phyloP scores from a whole-genome alignment of 805 yeast genomes.

The Saturnispora hagleri region DNA sequence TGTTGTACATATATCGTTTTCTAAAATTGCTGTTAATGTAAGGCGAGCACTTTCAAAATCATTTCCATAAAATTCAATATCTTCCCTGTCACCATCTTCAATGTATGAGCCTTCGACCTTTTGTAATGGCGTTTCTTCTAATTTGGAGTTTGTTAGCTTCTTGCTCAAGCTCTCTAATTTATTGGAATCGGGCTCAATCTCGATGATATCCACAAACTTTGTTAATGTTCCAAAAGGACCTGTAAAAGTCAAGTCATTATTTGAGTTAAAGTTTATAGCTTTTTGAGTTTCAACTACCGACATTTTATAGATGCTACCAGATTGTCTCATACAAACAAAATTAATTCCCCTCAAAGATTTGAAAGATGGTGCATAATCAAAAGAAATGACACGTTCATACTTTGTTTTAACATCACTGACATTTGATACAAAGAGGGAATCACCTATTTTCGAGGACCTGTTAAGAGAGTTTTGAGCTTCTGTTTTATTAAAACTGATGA shows the following conservation, averaged over 20 bases:
- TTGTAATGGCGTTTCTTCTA: neutral
- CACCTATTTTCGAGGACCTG: slow-evolving; percentile 27
- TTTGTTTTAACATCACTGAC: slow-evolving; percentile 71
- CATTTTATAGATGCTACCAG: slow-evolving; percentile 81
- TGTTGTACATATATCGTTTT: slow-evolving; percentile 63
- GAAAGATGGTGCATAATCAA: slow-evolving; percentile 64
- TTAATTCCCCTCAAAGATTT: slow-evolving; percentile 45
- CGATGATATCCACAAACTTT: slow-evolving; percentile 29
- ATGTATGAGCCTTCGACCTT: neutral
- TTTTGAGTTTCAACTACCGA: slow-evolving; percentile 59
- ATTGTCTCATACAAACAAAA: slow-evolving; percentile 80
- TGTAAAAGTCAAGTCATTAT: slow-evolving; percentile 52
- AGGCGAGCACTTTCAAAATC: slow-evolving; percentile 21
- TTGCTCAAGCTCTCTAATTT: neutral
- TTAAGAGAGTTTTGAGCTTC: slow-evolving; percentile 15
- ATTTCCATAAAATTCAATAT: slow-evolving; percentile 20
- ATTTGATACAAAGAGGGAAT: slow-evolving; percentile 61
- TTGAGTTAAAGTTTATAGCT: slow-evolving; percentile 55
- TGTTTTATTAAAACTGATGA: slow-evolving; percentile 12
- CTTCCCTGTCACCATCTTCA: slow-evolving; percentile 4
- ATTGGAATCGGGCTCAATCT: neutral
- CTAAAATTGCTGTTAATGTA: slow-evolving; percentile 25
- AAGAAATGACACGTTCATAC: slow-evolving; percentile 74
- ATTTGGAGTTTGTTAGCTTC: slow-evolving; percentile 1
- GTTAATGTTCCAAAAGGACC: slow-evolving; percentile 50